Base-by-base conservation (phyloP, 2,329 filamentous ascomycete species). In the Cercospora sp. region DNA sequence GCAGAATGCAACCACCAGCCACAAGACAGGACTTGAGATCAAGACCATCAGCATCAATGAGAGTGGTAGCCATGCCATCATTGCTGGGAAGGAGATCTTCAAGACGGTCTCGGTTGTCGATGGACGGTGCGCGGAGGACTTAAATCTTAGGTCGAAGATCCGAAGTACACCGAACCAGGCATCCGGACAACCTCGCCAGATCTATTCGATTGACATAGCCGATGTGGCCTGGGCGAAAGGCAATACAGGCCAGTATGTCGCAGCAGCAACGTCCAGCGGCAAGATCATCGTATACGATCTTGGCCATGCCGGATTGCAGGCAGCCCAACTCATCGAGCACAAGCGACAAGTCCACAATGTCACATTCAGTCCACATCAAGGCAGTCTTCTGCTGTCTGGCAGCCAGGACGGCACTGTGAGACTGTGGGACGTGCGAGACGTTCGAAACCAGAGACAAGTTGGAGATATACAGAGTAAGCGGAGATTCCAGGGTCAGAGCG, bases 181-280 rank as follows among this genome's bases (percentile, higher is more conserved):
- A 67, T 80, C 81, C 23, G 77, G 82, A 63, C 80, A 82, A 51
- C 80, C 83, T 60, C 82, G 85, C 51, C 74, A 78, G 36, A 69
- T 73, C 18, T 79, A 77, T 66, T 86, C 86, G 68, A 81, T 89
- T 70, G 86, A 87, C 64, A 87, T 89, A 71, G 87, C 86, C 69
- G 88, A 90, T 77, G 88, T 90, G 31, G 89, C 89, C 71, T 90
- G 88, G 88, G 89, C 88, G 62, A 87, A 89, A 79, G 85, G 86
- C 67, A 82, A 83, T 63, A 88, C 84, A 75, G 84, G 84, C 72
- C 84, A 85, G 68, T 85, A 85, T 72, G 87, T 90, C 70, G 87
- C 87, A 45, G 89, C 87, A 10, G 88, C 88, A 28, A 88, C 86
- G 26, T 85, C 85, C 63, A 89, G 88, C 79, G 88, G 88, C 70